A percentile compares a stretch with the other conserved stretches of the same genome.
phyloP scores from a whole-genome alignment of 345 rosid genomes.

The Salix brachista region DNA sequence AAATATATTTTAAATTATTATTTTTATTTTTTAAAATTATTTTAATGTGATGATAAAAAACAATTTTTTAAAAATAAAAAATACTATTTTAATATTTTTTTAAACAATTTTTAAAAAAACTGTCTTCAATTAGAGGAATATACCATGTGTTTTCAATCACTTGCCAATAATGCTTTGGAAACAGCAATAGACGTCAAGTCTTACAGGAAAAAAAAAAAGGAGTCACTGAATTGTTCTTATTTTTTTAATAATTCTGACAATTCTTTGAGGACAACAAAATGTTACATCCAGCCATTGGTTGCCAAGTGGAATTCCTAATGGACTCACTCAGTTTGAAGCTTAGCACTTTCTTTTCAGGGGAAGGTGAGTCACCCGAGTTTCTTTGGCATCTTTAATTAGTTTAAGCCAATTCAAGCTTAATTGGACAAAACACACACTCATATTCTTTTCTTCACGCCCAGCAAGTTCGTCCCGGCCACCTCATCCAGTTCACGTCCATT shows the following conservation, averaged over 20 bases:
- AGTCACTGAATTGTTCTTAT: no score
- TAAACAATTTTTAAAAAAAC: no score
- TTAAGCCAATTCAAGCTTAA: neutral
- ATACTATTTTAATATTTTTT: no score
- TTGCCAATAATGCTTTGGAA: no score
- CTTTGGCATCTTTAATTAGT: neutral
- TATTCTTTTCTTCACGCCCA: neutral
- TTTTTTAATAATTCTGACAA: neutral
- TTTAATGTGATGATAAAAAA: no score
- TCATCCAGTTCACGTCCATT: neutral
- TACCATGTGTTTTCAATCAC: no score
- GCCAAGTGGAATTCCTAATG: conserved; percentile 3
- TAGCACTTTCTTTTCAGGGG: neutral
- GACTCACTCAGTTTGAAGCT: neutral
- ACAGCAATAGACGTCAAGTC: no score
- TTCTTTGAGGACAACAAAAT: neutral
- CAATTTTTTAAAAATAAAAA: no score
- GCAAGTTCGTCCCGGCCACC: neutral
- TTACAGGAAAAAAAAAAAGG: no score
- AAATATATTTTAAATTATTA: no score
- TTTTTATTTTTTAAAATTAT: no score
- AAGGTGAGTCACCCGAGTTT: neutral
- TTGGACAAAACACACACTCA: neutral
- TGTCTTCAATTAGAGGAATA: no score
- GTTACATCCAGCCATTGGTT: neutral